Base-by-base conservation (phyloP, 352 stramenopile genomes). In the Phytopythium sindhum region DNA sequence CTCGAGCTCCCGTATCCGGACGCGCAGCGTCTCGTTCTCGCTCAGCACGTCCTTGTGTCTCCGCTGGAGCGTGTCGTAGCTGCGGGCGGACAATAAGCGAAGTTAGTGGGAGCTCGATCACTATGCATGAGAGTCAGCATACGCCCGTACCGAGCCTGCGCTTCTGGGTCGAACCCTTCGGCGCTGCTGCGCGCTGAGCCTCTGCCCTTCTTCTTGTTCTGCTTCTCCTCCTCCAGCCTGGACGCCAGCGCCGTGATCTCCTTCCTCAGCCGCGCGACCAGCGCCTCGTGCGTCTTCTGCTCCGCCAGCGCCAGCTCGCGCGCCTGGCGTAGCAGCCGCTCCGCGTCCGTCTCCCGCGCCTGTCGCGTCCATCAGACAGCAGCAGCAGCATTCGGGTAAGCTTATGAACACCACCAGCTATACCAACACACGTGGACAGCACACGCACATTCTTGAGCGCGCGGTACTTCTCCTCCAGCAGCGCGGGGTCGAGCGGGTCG, bases 271-370 rank as follows among this genome's bases (percentile, higher is more conserved):
- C 87, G 90, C 44, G 77, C 61, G 33, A 91, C 80, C 26, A 91
- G 69, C 48, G 85, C 78, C 45, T 91, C 79, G 62, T 95, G 88
- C 57, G 73, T 82, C 50, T 86, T 83, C 54, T 90, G 88, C 65
- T 91, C 83, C 42, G 88, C 74, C 60, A 77, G 68, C 1, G 83
- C 81, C 12, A 93, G 66, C 10, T 65, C 66, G 26, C 76, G 79
- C 26, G 87, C 79, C 48, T 95, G 81, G 35, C 77, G 55, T 41
- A 95, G 67, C 64, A 95, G 51, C 31, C 76, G 69, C 63, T 88
- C 81, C 24, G 74, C 82, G 64, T 95, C 84, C 14, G 63, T 73
- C 60, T 90, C 78, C n/a, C 73, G 81, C 48, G 90, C 73, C 73
- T 85, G 57, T 11, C 68, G 57, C 17, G 8, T 35, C 31, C 31